These are phyloP conservation scores for Dendrobium officinale DNA, from an alignment of 106 monocot species.

Conservation along the genomic window DNA sequence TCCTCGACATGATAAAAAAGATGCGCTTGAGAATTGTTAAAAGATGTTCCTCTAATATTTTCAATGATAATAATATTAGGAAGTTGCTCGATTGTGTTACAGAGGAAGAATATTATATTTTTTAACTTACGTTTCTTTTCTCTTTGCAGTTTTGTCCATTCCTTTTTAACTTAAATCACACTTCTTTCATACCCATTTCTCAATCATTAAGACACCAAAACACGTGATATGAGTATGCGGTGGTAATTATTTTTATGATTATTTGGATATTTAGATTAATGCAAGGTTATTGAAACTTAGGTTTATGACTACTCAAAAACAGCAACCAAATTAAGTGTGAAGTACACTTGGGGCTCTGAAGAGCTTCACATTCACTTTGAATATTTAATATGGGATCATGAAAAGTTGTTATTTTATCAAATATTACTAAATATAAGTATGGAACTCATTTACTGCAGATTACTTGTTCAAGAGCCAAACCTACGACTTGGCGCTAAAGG, in stretches of 20 bases:
- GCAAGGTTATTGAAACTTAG: neutral
- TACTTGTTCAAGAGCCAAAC: constrained; percentile 44
- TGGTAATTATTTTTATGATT: neutral
- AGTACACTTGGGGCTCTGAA: neutral
- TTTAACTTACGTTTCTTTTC: no score
- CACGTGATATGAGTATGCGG: neutral
- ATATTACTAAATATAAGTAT: neutral
- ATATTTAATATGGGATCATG: neutral
- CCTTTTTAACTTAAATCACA: neutral
- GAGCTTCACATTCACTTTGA: neutral
- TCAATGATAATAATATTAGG: no score
- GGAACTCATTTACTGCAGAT: constrained; percentile 24
- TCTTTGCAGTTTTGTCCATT: neutral
- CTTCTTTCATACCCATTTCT: neutral
- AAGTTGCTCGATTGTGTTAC: no score
- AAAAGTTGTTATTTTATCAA: neutral
- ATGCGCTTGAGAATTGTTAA: no score
- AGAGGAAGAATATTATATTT: no score
- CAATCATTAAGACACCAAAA: neutral
- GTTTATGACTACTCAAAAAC: neutral
- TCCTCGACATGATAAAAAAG: no score
- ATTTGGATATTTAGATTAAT: neutral
- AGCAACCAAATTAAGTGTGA: neutral
- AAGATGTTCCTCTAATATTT: no score
- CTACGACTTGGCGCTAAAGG: constrained; percentile 51